Percentiles rank a stretch among this genome's conserved stretches.
Conservation (phyloP, 805 yeast genomes). For the Jamesozyma rosinii region DNA sequence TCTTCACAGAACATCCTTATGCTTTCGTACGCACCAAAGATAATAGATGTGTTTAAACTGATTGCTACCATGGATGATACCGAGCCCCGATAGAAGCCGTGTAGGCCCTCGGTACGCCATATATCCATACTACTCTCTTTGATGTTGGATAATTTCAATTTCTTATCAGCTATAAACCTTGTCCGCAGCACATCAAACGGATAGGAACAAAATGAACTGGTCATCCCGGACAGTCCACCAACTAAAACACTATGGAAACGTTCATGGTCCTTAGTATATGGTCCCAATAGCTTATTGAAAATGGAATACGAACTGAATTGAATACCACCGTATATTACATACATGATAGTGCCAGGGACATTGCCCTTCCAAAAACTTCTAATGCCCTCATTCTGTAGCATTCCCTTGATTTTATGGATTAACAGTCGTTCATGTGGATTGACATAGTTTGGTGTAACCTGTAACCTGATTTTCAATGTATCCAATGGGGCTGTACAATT, state of each 20-base stretch:
- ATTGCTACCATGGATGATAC: slow-evolving; percentile 48
- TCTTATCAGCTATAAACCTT: slow-evolving; percentile 60
- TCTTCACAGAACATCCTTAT: slow-evolving; percentile 32
- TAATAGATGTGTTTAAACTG: slow-evolving; percentile 60
- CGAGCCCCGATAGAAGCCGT: slow-evolving; percentile 43
- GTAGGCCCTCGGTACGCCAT: slow-evolving; percentile 34
- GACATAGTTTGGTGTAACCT: slow-evolving; percentile 12
- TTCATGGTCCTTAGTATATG: slow-evolving; percentile 10
- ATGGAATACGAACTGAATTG: slow-evolving; percentile 71
- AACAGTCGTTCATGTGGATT: neutral
- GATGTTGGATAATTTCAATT: slow-evolving; percentile 13
- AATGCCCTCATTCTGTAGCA: slow-evolving; percentile 57
- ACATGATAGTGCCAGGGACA: slow-evolving; percentile 81
- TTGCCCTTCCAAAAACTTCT: slow-evolving; percentile 92
- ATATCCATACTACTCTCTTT: slow-evolving; percentile 29
- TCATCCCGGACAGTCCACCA: slow-evolving; percentile 71
- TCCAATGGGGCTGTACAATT: slow-evolving; percentile 33
- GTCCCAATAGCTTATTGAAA: slow-evolving; percentile 35
- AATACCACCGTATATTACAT: slow-evolving; percentile 71
- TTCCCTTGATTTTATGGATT: slow-evolving; percentile 31
- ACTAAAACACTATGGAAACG: slow-evolving; percentile 38
- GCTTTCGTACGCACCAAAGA: slow-evolving; percentile 60
- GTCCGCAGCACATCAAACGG: slow-evolving; percentile 90
- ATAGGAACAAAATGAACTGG: slow-evolving; percentile 67
- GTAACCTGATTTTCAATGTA: slow-evolving; percentile 27